A percentile compares a stretch with the other conserved stretches of the same genome.
Evolutionary conservation across 495 filamentous ascomycete species (phyloP).

Genomic region (Talaromyces thailandensis): DNA sequence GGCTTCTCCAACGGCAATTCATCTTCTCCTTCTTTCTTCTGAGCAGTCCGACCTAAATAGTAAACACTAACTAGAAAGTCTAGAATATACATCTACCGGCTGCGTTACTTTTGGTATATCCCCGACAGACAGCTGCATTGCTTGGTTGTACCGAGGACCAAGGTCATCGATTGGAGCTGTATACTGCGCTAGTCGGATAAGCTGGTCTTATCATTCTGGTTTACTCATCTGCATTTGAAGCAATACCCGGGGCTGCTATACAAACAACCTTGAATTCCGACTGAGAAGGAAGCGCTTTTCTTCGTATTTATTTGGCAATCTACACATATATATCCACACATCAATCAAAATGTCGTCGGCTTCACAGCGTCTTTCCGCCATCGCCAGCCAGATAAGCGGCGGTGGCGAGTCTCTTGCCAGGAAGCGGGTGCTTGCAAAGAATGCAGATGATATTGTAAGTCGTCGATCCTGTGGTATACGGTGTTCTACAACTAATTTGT

Average conservation of each 20-base stretch:
- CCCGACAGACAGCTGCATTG: not conserved
- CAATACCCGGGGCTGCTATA: not conserved
- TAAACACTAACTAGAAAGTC: no score
- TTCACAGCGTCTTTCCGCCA: constrained; percentile 32
- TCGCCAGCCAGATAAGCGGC: constrained; percentile 30
- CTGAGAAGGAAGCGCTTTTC: not conserved
- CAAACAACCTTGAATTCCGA: not conserved
- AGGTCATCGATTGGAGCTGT: not conserved
- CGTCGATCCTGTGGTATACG: not conserved
- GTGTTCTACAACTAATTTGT: not conserved
- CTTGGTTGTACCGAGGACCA: not conserved
- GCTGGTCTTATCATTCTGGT: not conserved
- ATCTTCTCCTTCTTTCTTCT: not conserved
- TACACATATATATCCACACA: not conserved
- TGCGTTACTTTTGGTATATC: no score
- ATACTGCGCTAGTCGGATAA: not conserved
- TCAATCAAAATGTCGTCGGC: constrained; percentile 29
- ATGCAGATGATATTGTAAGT: constrained; percentile 37
- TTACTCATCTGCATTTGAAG: not conserved
- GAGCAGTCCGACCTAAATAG: no score
- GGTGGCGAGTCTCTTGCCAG: constrained; percentile 19
- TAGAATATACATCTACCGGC: not conserved
- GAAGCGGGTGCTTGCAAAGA: constrained; percentile 28
- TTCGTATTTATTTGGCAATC: not conserved
- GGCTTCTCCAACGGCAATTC: constrained; percentile 4